Evolutionary conservation across 2,329 filamentous ascomycete genomes (phyloP).

Genomic region (Sclerotinia borealis): DNA sequence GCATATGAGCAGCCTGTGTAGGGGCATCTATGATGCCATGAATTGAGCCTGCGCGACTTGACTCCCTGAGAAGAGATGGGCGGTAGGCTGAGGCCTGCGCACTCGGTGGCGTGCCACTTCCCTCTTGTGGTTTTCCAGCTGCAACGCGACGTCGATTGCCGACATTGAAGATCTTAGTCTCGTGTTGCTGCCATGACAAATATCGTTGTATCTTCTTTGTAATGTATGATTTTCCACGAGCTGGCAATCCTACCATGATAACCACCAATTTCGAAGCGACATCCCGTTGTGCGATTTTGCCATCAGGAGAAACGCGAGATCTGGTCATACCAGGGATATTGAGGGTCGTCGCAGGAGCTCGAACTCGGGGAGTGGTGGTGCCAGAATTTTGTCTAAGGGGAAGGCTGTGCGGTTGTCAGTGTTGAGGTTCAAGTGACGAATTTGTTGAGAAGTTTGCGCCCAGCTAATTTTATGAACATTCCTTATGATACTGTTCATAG

Average conservation of each 20-base stretch:
- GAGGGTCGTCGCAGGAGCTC: conserved; percentile 83
- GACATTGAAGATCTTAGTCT: conserved; percentile 95
- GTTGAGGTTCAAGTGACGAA: neutral
- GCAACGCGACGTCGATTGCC: conserved; percentile 82
- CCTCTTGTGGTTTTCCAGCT: conserved; percentile 45
- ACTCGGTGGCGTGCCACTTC: conserved; percentile 26
- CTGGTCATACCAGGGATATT: conserved; percentile 96
- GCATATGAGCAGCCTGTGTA: conserved; percentile 49
- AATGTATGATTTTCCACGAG: conserved; percentile 95
- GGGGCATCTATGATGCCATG: conserved; percentile 32
- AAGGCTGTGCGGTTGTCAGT: conserved; percentile 41
- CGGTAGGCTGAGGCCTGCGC: conserved; percentile 9
- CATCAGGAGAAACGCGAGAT: conserved; percentile 92
- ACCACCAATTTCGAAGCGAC: conserved; percentile 95
- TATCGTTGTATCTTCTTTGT: conserved; percentile 97
- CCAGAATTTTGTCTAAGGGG: conserved; percentile 69
- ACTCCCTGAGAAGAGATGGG: neutral
- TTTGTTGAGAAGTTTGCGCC: neutral
- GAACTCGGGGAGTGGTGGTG: conserved; percentile 68
- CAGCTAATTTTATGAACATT: neutral
- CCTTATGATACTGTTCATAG: neutral
- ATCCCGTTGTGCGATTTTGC: conserved; percentile 86
- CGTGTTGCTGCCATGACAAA: conserved; percentile 94
- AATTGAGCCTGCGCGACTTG: conserved; percentile 17
- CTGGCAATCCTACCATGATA: conserved; percentile 95